Evolutionary conservation across 768 basidiomycete genomes (phyloP).

Genomic region (Pholiota microspora): DNA sequence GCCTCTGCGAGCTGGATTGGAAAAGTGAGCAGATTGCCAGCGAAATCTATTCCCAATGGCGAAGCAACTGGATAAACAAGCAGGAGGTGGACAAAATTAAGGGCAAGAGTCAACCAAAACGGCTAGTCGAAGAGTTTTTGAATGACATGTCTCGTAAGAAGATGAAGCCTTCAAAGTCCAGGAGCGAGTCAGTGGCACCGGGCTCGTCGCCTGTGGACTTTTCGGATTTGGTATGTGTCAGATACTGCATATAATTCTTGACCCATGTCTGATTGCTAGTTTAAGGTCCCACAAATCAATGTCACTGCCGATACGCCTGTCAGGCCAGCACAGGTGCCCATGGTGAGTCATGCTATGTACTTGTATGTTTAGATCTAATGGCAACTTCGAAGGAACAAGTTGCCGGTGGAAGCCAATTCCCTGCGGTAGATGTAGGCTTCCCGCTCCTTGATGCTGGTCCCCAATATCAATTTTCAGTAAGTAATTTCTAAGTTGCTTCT

Average conservation of each 20-base stretch:
- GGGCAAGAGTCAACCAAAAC: neutral
- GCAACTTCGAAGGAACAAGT: no score
- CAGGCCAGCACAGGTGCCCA: slow-evolving; percentile 4
- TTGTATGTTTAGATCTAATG: slow-evolving; percentile 1
- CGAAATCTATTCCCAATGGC: slow-evolving; percentile 3
- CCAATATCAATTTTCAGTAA: slow-evolving; percentile 12
- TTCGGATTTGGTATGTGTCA: slow-evolving; percentile 6
- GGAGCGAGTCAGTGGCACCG: neutral
- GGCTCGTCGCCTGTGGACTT: slow-evolving; percentile 1
- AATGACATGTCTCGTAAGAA: neutral
- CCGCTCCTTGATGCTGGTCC: slow-evolving; percentile 8
- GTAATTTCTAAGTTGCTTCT: no score
- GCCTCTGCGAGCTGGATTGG: slow-evolving; percentile 1
- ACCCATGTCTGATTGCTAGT: slow-evolving; percentile 1
- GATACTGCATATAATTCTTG: slow-evolving; percentile 2
- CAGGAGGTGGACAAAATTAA: neutral
- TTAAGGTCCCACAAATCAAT: no score
- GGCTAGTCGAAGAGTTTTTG: neutral
- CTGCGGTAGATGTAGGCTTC: slow-evolving; percentile 6
- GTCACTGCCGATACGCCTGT: no score
- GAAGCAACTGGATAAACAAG: slow-evolving; percentile 2
- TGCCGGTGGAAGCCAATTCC: slow-evolving; percentile 12
- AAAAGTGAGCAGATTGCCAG: slow-evolving; percentile 2
- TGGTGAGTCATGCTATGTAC: slow-evolving; percentile 8
- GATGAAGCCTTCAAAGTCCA: neutral